These are phyloP conservation scores for Grifola frondosa DNA, from an alignment of 1,284 basidiomycete species.

Conservation along the genomic window DNA sequence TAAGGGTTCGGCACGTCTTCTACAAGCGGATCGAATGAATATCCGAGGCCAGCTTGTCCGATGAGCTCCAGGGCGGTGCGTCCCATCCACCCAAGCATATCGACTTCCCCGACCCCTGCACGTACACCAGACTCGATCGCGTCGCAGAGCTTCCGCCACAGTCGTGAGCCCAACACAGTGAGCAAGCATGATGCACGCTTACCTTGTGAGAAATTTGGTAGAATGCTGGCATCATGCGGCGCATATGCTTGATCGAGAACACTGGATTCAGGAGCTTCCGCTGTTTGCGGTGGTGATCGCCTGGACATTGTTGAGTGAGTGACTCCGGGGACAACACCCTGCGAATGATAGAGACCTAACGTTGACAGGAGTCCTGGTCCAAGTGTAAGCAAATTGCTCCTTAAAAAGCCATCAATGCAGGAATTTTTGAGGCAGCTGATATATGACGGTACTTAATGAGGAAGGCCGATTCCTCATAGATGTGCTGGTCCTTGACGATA, in stretches of 20 bases:
- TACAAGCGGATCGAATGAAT: conserved; percentile 28
- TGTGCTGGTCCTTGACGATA: conserved; percentile 2
- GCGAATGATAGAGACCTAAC: too few species aligned
- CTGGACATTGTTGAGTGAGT: too few species aligned
- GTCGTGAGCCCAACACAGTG: too few species aligned
- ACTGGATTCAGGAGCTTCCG: conserved; percentile 30
- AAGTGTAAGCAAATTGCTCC: conserved; percentile 7
- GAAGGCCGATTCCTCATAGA: conserved; percentile 1
- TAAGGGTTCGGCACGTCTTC: conserved; percentile 20
- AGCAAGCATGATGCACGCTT: neutral
- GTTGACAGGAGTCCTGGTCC: conserved; percentile 15
- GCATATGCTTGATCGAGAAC: conserved; percentile 26
- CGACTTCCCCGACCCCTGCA: conserved; percentile 15
- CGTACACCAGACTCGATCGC: conserved; percentile 8
- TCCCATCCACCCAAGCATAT: conserved; percentile 28
- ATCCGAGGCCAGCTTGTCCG: conserved; percentile 29
- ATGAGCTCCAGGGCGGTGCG: conserved; percentile 30
- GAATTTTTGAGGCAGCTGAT: neutral
- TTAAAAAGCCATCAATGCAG: neutral
- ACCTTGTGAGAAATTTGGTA: conserved; percentile 12
- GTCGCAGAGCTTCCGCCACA: conserved; percentile 18
- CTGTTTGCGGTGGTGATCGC: conserved; percentile 19
- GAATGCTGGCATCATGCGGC: conserved; percentile 26
- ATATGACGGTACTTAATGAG: conserved; percentile 4
- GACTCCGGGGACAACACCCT: too few species aligned